A percentile compares a stretch with the other conserved stretches of the same genome.
Evolutionary conservation across 2,329 filamentous ascomycete genomes (phyloP).

Genomic region (Aaosphaeria pasadenensis): DNA sequence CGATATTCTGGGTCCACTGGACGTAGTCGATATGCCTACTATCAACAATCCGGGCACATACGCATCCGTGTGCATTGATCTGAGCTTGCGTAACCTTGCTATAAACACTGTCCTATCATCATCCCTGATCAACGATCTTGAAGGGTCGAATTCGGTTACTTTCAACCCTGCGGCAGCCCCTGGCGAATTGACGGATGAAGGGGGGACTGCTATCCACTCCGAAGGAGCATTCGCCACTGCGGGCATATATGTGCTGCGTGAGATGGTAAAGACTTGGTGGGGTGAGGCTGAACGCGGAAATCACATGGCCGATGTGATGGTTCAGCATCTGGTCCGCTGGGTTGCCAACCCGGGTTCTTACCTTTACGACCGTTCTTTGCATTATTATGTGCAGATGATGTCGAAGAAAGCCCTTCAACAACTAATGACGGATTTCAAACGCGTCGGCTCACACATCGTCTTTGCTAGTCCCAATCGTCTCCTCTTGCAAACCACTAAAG

Average conservation of each 20-base stretch:
- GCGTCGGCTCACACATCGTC: slow-evolving; percentile 92
- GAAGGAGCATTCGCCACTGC: slow-evolving; percentile 93
- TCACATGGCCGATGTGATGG: slow-evolving; percentile 94
- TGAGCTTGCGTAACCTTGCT: slow-evolving; percentile 88
- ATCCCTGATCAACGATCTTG: slow-evolving; percentile 92
- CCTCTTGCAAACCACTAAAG: slow-evolving; percentile 91
- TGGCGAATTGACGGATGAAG: slow-evolving; percentile 60
- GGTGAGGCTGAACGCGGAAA: slow-evolving; percentile 85
- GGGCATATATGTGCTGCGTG: slow-evolving; percentile 82
- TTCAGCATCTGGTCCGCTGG: slow-evolving; percentile 96
- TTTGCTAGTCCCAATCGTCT: slow-evolving; percentile 89
- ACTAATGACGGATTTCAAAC: slow-evolving; percentile 92
- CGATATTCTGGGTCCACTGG: slow-evolving; percentile 77
- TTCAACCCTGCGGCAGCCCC: slow-evolving; percentile 72
- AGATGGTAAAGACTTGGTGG: slow-evolving; percentile 99
- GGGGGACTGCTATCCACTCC: slow-evolving; percentile 69
- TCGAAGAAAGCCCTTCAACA: slow-evolving; percentile 95
- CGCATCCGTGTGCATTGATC: slow-evolving; percentile 91
- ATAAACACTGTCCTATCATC: slow-evolving; percentile 98
- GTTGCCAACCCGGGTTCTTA: slow-evolving; percentile 91
- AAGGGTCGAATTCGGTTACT: slow-evolving; percentile 81
- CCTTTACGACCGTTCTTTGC: slow-evolving; percentile 88
- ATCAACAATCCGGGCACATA: slow-evolving; percentile 94
- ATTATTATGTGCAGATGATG: slow-evolving; percentile 99
- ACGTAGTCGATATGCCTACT: slow-evolving; percentile 86